These are phyloP conservation scores for Rostrohypoxylon terebratum DNA, from an alignment of 495 filamentous ascomycete species.

Conservation along the genomic window DNA sequence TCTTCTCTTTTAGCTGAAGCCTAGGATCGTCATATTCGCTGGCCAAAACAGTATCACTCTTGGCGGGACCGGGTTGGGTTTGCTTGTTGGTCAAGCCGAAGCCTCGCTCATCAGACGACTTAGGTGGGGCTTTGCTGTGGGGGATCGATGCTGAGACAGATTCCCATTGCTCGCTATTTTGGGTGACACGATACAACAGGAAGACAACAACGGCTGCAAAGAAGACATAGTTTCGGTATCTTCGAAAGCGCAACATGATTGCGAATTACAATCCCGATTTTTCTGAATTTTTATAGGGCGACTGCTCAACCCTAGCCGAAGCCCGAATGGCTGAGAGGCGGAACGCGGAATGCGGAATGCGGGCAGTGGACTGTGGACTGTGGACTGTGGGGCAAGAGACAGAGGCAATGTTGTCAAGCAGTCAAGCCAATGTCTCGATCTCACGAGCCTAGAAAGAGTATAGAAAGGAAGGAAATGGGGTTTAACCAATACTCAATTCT, in stretches of 20 bases:
- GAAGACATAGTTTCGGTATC: slow-evolving; percentile 79
- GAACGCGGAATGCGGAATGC: background rate
- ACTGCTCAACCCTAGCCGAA: background rate
- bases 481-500: slow-evolving; percentile 33
- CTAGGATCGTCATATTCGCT: slow-evolving; percentile 35
- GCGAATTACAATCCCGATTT: background rate
- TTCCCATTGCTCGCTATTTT: slow-evolving; percentile 61
- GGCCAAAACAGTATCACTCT: slow-evolving; percentile 17
- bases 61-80: slow-evolving; percentile 9
- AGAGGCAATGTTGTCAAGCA: slow-evolving; percentile 19
- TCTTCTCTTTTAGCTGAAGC: slow-evolving; percentile 31
- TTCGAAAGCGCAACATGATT: slow-evolving; percentile 78
- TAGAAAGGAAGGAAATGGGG: slow-evolving; percentile 19
- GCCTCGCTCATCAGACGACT: slow-evolving; percentile 39
- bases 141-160: slow-evolving; percentile 48
- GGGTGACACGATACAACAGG: slow-evolving; percentile 72
- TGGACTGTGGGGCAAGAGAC: slow-evolving; percentile 24
- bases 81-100: slow-evolving; percentile 29
- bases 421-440: slow-evolving; percentile 25
- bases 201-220: slow-evolving; percentile 74
- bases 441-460: background rate
- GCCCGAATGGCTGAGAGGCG: slow-evolving; percentile 11
- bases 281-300: slow-evolving; percentile 11
- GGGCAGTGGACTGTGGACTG: background rate
- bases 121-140: slow-evolving; percentile 34